Percentiles rank a stretch among this genome's conserved stretches.
Evolutionary conservation across 345 rosid genomes (phyloP).

Genomic region (Eucalyptus marginata): DNA sequence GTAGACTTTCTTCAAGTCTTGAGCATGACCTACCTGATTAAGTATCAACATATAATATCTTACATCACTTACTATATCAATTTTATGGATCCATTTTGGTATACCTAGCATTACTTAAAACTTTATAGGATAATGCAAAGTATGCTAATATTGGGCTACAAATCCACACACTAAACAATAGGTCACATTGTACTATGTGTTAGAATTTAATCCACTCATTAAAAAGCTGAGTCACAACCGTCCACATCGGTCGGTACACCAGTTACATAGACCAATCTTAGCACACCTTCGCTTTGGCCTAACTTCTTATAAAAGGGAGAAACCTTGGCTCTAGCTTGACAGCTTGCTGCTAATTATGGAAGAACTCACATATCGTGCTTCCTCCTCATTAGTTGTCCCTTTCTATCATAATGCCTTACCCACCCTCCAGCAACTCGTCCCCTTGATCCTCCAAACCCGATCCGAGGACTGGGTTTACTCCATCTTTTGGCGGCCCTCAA

Average conservation of each 20-base stretch:
- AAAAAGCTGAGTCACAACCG: neutral
- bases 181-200: neutral
- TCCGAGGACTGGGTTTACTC: constrained; percentile 5
- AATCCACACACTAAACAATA: neutral
- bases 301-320: neutral
- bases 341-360: neutral
- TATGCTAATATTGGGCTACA: neutral
- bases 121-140: neutral
- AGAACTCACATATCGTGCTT: neutral
- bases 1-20: neutral
- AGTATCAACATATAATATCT: neutral
- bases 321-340: neutral
- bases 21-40: neutral
- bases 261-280: neutral
- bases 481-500: constrained; percentile 6
- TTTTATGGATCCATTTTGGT: neutral
- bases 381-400: neutral
- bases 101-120: neutral
- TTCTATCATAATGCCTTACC: neutral
- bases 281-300: neutral
- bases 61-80: neutral
- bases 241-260: neutral
- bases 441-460: neutral
- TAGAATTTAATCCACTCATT: neutral
- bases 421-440: neutral